These are phyloP conservation scores for Clonostachys chloroleuca DNA, from an alignment of 2,329 filamentous ascomycete species.

Conservation along the genomic window DNA sequence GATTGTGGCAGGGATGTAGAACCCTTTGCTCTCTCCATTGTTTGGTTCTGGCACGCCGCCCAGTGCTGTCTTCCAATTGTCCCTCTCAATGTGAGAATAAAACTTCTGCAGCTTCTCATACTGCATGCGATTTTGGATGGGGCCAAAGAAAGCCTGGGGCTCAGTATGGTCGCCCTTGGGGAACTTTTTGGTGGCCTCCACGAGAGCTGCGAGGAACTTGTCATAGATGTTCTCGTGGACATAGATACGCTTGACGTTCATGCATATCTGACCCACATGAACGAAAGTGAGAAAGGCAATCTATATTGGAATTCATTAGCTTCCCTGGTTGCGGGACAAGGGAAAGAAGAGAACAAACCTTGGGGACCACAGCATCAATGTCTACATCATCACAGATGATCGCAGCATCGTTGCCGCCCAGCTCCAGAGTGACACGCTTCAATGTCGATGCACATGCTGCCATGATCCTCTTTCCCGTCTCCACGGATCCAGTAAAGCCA, in stretches of 20 bases:
- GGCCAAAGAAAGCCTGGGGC: conserved; percentile 36
- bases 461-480: conserved; percentile 58
- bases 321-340: neutral
- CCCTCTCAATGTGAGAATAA: conserved; percentile 26
- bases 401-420: conserved; percentile 15
- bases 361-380: neutral
- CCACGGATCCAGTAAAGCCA: conserved; percentile 57
- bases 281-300: conserved; percentile 10
- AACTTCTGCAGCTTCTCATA: conserved; percentile 54
- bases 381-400: conserved; percentile 37
- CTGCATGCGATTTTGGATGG: conserved; percentile 59
- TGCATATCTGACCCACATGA: neutral
- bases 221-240: conserved; percentile 55
- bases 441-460: conserved; percentile 49
- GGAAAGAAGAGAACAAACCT: neutral
- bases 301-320: conserved; percentile 2
- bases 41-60: no score
- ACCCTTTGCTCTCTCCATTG: conserved; percentile 24
- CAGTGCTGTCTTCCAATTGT: conserved; percentile 7
- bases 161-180: neutral
- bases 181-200: conserved; percentile 5
- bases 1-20: conserved; percentile 51
- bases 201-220: conserved; percentile 34
- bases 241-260: conserved; percentile 43
- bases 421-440: conserved; percentile 57